phyloP scores from a whole-genome alignment of 2,329 filamentous ascomycete species.

The Ophiostoma himal-ulmi region DNA sequence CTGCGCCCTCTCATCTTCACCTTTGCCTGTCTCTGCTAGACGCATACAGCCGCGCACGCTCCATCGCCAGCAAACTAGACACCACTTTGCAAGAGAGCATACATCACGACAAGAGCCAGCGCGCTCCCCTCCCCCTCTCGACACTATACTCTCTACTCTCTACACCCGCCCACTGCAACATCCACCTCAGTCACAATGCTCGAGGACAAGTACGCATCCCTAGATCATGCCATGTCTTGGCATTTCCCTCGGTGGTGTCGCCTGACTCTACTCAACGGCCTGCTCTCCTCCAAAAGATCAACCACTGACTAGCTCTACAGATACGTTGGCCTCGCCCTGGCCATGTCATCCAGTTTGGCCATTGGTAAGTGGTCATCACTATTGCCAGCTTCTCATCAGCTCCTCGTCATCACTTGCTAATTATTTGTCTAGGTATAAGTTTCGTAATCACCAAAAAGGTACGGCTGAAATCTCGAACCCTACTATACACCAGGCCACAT shows the following conservation, averaged over 20 bases:
- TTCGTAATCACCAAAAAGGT: slow-evolving; percentile 99
- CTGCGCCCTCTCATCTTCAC: not conserved
- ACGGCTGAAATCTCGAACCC: slow-evolving; percentile 28
- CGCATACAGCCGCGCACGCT: slow-evolving; percentile 4
- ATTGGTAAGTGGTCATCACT: slow-evolving; percentile 53
- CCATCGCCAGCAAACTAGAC: not conserved
- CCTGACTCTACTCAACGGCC: slow-evolving; percentile 3
- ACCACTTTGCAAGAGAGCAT: not conserved
- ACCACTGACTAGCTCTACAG: slow-evolving; percentile 30
- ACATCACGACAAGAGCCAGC: not conserved
- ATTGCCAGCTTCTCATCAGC: not conserved
- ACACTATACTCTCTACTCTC: not conserved
- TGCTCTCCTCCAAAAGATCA: slow-evolving; percentile 17
- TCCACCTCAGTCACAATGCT: slow-evolving; percentile 32
- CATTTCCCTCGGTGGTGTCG: not conserved
- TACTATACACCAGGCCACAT: not conserved
- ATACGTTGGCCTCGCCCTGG: slow-evolving; percentile 70
- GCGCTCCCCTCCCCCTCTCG: slow-evolving; percentile 16
- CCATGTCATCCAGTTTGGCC: slow-evolving; percentile 67
- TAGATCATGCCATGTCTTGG: not conserved
- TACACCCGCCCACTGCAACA: not conserved
- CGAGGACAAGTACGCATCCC: slow-evolving; percentile 41
- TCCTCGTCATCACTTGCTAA: slow-evolving; percentile 18
- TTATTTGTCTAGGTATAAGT: slow-evolving; percentile 64
- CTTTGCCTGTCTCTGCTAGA: not conserved